A percentile compares a stretch with the other conserved stretches of the same genome.
Conservation (phyloP, 495 filamentous ascomycete species). For the Penicillium simplicissimum region DNA sequence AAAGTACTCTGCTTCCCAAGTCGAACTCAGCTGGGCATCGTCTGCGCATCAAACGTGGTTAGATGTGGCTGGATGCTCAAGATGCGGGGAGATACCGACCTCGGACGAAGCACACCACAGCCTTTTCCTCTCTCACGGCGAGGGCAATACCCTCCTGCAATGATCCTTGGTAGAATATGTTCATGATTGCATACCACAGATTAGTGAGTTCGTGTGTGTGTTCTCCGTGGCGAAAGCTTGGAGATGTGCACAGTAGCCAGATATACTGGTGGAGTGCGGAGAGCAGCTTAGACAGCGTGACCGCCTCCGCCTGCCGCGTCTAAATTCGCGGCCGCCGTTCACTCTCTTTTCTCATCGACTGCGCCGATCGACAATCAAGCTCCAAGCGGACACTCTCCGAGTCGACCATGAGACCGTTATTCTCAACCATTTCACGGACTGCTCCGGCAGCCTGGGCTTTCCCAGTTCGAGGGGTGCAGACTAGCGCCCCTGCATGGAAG, state of each 20-base stretch:
- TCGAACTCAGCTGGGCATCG: conserved; percentile 59
- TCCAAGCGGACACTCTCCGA: background rate
- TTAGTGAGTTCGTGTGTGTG: background rate
- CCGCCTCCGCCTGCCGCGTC: conserved; percentile 15
- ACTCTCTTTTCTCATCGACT: background rate
- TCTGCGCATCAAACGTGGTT: conserved; percentile 47
- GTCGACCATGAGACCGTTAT: conserved; percentile 35
- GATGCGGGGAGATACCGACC: conserved; percentile 58
- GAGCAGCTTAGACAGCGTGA: conserved; percentile 21
- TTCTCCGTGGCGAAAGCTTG: background rate
- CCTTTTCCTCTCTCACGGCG: conserved; percentile 66
- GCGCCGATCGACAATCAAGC: background rate
- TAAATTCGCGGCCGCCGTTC: conserved; percentile 10
- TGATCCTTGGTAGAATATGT: conserved; percentile 78
- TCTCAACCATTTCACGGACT: conserved; percentile 32
- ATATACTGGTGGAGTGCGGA: conserved; percentile 14
- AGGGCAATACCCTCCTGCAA: conserved; percentile 75
- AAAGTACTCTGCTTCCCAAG: conserved; percentile 79
- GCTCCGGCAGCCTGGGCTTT: conserved; percentile 24
- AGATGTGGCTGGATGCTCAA: conserved; percentile 20
- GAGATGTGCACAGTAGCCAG: background rate
- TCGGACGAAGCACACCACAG: conserved; percentile 69
- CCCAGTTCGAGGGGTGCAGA: conserved; percentile 23
- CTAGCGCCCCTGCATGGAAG: conserved; percentile 23
- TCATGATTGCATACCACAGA: conserved; percentile 20